These are phyloP conservation scores for Dactylellina parvicollis DNA, from an alignment of 2,329 filamentous ascomycete genomes.

Conservation along the genomic window DNA sequence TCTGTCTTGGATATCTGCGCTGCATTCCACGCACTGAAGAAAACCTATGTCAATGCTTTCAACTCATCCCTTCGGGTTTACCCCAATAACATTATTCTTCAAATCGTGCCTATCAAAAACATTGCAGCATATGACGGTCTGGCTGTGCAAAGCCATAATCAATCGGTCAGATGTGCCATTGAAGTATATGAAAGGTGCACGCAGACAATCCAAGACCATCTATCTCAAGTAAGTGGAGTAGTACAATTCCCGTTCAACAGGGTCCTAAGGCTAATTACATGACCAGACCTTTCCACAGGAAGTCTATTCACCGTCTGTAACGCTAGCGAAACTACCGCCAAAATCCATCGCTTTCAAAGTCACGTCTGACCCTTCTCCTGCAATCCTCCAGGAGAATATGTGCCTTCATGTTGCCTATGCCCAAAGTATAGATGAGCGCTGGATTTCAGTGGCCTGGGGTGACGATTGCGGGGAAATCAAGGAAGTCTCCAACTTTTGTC, in stretches of 20 bases:
- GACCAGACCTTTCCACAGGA: slow-evolving; percentile 67
- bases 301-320: slow-evolving; percentile 73
- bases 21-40: slow-evolving; percentile 77
- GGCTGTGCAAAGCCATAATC: slow-evolving; percentile 70
- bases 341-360: slow-evolving; percentile 80
- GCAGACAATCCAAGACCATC: slow-evolving; percentile 59
- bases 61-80: slow-evolving; percentile 63
- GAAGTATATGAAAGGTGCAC: slow-evolving; percentile 82
- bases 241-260: slow-evolving; percentile 18
- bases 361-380: slow-evolving; percentile 72
- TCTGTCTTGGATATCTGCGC: slow-evolving; percentile 76
- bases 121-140: slow-evolving; percentile 72
- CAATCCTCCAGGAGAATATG: slow-evolving; percentile 79
- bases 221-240: slow-evolving; percentile 44
- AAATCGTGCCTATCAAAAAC: slow-evolving; percentile 76
- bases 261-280: slow-evolving; percentile 43
- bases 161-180: slow-evolving; percentile 72
- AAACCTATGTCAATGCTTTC: slow-evolving; percentile 69
- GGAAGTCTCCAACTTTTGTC: slow-evolving; percentile 76
- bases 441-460: slow-evolving; percentile 83
- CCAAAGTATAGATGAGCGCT: slow-evolving; percentile 77
- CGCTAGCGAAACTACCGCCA: slow-evolving; percentile 76
- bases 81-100: slow-evolving; percentile 76
- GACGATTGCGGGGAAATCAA: slow-evolving; percentile 79
- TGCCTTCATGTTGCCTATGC: slow-evolving; percentile 84